A percentile compares a stretch with the other conserved stretches of the same genome.
Conservation (phyloP, 2,329 filamentous ascomycete species). For the Xylariomycetidae sp. region DNA sequence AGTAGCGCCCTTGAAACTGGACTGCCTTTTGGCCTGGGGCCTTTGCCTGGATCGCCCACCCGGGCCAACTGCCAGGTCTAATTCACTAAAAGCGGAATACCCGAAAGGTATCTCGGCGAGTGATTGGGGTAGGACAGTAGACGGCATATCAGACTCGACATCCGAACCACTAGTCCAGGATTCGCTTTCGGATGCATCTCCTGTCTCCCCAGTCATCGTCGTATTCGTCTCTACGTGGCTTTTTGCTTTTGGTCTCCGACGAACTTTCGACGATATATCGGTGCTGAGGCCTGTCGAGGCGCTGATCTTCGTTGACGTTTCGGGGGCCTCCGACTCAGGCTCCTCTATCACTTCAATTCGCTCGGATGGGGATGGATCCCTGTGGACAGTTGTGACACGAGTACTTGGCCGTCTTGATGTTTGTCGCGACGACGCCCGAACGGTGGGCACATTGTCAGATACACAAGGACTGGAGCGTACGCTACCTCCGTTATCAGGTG, state of each 20-base stretch:
- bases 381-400: conserved; percentile 13
- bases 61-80: conserved; percentile 51
- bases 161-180: conserved; percentile 30
- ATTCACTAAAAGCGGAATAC: conserved; percentile 61
- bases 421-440: conserved; percentile 24
- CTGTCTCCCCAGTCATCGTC: conserved; percentile 20
- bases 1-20: conserved; percentile 57
- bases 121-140: conserved; percentile 44
- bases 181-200: conserved; percentile 27
- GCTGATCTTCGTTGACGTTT: conserved; percentile 35
- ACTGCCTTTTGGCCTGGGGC: conserved; percentile 47
- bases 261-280: conserved; percentile 14
- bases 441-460: conserved; percentile 23
- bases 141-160: conserved; percentile 30
- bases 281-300: no score
- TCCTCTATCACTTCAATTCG: conserved; percentile 32
- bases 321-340: conserved; percentile 27
- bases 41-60: conserved; percentile 37
- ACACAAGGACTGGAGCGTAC: conserved; percentile 20
- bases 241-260: conserved; percentile 17
- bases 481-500: conserved; percentile 32
- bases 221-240: conserved; percentile 17
- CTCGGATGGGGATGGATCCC: conserved; percentile 21
- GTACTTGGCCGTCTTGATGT: conserved; percentile 20
- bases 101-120: conserved; percentile 60